Evolutionary conservation across 1,284 basidiomycete genomes (phyloP), one percentile per base, ranked within the genome.

Genomic region (Ustilago sp.): DNA sequence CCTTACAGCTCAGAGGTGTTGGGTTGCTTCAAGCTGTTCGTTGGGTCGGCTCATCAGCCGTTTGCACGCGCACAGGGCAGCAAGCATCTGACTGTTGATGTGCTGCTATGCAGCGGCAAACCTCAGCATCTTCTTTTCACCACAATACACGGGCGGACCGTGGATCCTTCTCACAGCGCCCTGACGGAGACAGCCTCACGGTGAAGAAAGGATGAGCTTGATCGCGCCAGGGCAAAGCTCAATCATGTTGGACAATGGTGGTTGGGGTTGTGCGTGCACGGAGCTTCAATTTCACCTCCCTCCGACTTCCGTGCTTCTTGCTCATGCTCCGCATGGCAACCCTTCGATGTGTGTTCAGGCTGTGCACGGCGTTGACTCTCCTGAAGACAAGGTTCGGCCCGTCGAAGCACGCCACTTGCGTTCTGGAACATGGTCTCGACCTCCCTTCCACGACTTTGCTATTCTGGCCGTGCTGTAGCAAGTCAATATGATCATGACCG

Each of bases 371-470:
- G 36, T 45, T 7, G 43, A 39, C 12, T 45, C n/a, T 45, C n/a
- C 7, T 45, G 43, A 45, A 8, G 13, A 23, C 19, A 45, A 8
- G 13, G n/a, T 19, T 45, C 43, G 43, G 43, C n/a, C 43, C 39
- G 11, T 1, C 8, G 39, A 13, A 15, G 39, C 39, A 15, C 9
- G 15, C 39, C 17, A n/a, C 39, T 41, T 41, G 39, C 39, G 17
- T 41, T 17, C n/a, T 39, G 13, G 35, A 45, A 41, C 50, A 38
- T 43, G 54, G 61, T 55, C 59, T 60, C 59, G 59, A 60, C 38
- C 48, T 34, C 19, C 13, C 19, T 9, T 19, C n/a, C 43, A n/a
- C n/a, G 19, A 45, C 43, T 19, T 45, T 45, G n/a, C 43, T 45
- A 19, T n/a, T 45, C n/a, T n/a, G 43, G 43, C 8, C 15, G n/a